Evolutionary conservation across 805 yeast genomes (phyloP).

Genomic region (Candida tibetensis): DNA sequence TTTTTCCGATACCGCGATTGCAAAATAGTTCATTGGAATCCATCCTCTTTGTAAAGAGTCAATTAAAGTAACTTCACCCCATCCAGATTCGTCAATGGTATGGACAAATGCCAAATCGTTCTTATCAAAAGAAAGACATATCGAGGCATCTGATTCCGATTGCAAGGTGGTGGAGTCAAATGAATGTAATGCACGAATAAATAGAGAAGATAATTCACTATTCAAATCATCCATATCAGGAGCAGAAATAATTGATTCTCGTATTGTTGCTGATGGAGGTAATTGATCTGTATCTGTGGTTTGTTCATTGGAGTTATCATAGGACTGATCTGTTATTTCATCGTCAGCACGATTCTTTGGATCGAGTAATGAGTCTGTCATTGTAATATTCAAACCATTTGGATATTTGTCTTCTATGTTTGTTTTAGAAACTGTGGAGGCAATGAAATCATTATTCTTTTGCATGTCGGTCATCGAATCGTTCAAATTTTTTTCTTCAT

Average conservation of each 20-base stretch:
- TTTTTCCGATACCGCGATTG: slow-evolving; percentile 38
- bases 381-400: slow-evolving; percentile 25
- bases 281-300: neutral
- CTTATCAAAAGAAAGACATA: slow-evolving; percentile 68
- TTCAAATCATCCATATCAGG: slow-evolving; percentile 20
- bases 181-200: slow-evolving; percentile 56
- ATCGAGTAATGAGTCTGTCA: slow-evolving; percentile 15
- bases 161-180: slow-evolving; percentile 60
- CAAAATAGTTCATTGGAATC: slow-evolving; percentile 82
- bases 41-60: slow-evolving; percentile 68
- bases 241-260: slow-evolving; percentile 6
- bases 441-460: slow-evolving; percentile 16
- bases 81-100: slow-evolving; percentile 75
- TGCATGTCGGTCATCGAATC: slow-evolving; percentile 15
- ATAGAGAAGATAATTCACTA: slow-evolving; percentile 50
- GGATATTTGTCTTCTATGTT: slow-evolving; percentile 14
- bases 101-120: slow-evolving; percentile 76
- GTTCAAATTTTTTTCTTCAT: slow-evolving; percentile 13
- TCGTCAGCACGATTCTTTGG: slow-evolving; percentile 11
- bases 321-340: too few relatives aligned
- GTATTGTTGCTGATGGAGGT: neutral
- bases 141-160: slow-evolving; percentile 62
- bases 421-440: slow-evolving; percentile 7
- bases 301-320: neutral
- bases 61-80: slow-evolving; percentile 81